Evolutionary conservation across 208 protist species (phyloP).

Genomic region (Trypanosomatidae sp.): DNA sequence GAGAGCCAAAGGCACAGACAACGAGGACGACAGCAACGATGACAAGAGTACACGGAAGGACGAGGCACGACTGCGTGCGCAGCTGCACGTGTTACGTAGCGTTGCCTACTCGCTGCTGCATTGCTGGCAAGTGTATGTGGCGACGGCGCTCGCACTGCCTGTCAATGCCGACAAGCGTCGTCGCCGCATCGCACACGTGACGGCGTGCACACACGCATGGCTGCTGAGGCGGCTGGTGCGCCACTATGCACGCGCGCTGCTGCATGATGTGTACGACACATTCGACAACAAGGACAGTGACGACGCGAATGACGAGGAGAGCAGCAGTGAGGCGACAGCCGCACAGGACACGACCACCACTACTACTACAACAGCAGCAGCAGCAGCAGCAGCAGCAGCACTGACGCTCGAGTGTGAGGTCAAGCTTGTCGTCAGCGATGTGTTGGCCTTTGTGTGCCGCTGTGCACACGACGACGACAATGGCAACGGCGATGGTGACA

Average conservation of each 20-base stretch:
- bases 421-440: too few relatives aligned
- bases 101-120: constrained; percentile 21
- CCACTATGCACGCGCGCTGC: constrained; percentile 12
- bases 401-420: too few relatives aligned
- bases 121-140: constrained; percentile 22
- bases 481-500: too few relatives aligned
- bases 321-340: too few relatives aligned
- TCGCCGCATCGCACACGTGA: constrained; percentile 1
- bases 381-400: too few relatives aligned
- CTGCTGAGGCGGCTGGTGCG: constrained; percentile 5
- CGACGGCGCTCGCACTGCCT: background rate
- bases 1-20: background rate
- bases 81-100: constrained; percentile 12
- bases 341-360: too few relatives aligned
- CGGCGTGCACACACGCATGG: constrained; percentile 5
- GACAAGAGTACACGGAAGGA: background rate
- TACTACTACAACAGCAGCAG: too few relatives aligned
- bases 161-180: constrained; percentile 11
- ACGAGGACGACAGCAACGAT: too few relatives aligned
- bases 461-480: too few relatives aligned
- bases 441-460: too few relatives aligned
- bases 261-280: constrained; percentile 18
- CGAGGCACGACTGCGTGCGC: background rate
- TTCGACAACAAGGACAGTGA: constrained; percentile 6
- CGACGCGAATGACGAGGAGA: too few relatives aligned